Evolutionary conservation across 169 alveolate species (phyloP).

Genomic region (Theileria orientalis): DNA sequence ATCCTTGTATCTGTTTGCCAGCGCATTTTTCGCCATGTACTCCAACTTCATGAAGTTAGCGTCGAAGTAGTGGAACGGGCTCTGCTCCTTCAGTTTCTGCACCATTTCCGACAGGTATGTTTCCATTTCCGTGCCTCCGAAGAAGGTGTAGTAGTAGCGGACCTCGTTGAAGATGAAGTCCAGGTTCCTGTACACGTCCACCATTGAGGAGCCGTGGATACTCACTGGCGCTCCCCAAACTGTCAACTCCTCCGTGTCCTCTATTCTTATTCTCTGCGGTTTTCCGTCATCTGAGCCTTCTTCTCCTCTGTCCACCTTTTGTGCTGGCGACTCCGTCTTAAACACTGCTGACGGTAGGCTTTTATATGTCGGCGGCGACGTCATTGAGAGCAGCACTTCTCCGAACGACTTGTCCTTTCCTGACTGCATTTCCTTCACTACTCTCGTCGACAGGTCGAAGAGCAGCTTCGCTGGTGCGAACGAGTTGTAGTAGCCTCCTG

Average conservation of each 20-base stretch:
- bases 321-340: background rate
- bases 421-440: conserved; percentile 38
- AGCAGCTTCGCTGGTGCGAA: conserved; percentile 9
- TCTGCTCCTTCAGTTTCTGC: conserved; percentile 1
- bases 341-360: background rate
- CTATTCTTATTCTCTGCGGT: no score
- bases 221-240: conserved; percentile 56
- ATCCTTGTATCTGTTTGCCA: conserved; percentile 16
- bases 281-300: background rate
- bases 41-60: conserved; percentile 12
- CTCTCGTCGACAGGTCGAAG: conserved; percentile 31
- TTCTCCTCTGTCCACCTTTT: background rate
- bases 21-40: background rate
- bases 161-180: conserved; percentile 51
- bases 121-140: background rate
- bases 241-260: conserved; percentile 2
- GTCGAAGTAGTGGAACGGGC: conserved; percentile 25
- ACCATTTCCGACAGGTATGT: conserved; percentile 10
- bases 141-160: conserved; percentile 31
- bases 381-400: conserved; percentile 9
- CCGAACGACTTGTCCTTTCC: conserved; percentile 7
- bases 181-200: conserved; percentile 7
- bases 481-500: conserved; percentile 29
- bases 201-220: conserved; percentile 15
- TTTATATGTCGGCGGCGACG: background rate